A percentile compares a stretch with the other conserved stretches of the same genome.
Conservation (phyloP, 495 filamentous ascomycete species). For the Aspergillus sparsus region DNA sequence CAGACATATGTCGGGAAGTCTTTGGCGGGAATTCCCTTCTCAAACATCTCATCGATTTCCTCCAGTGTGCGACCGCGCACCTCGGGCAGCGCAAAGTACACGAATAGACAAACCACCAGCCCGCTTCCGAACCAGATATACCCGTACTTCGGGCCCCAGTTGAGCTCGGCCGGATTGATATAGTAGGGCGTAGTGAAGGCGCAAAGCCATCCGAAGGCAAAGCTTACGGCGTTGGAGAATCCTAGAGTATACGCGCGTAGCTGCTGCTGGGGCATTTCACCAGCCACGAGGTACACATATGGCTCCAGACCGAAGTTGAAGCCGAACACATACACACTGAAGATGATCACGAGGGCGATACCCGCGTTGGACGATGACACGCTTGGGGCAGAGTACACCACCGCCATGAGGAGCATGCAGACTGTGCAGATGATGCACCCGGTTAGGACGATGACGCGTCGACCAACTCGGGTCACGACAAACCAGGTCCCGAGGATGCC, state of each 20-base stretch:
- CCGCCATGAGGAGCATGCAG: conserved; percentile 4
- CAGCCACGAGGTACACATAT: not conserved
- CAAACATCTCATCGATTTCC: conserved; percentile 57
- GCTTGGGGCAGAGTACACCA: conserved; percentile 46
- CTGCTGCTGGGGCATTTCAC: not conserved
- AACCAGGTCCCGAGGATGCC: conserved; percentile 52
- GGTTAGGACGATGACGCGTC: conserved; percentile 47
- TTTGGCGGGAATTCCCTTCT: conserved; percentile 31
- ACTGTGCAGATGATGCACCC: conserved; percentile 45
- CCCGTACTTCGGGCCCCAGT: conserved; percentile 56
- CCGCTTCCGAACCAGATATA: conserved; percentile 54
- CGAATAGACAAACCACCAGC: conserved; percentile 38
- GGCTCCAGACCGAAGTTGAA: conserved; percentile 3
- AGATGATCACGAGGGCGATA: conserved; percentile 29
- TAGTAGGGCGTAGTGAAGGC: conserved; percentile 62
- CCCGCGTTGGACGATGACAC: conserved; percentile 29
- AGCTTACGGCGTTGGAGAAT: not conserved
- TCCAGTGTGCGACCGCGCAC: conserved; percentile 51
- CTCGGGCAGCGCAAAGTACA: conserved; percentile 54
- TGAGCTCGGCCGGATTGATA: conserved; percentile 54
- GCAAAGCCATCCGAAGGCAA: conserved; percentile 39
- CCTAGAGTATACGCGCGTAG: not conserved
- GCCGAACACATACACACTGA: not conserved
- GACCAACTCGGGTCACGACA: conserved; percentile 54
- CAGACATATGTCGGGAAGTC: conserved; percentile 3